Evolutionary conservation across 768 basidiomycete species (phyloP), one percentile per base, ranked within the genome.

Genomic region (Mycena belliarum): DNA sequence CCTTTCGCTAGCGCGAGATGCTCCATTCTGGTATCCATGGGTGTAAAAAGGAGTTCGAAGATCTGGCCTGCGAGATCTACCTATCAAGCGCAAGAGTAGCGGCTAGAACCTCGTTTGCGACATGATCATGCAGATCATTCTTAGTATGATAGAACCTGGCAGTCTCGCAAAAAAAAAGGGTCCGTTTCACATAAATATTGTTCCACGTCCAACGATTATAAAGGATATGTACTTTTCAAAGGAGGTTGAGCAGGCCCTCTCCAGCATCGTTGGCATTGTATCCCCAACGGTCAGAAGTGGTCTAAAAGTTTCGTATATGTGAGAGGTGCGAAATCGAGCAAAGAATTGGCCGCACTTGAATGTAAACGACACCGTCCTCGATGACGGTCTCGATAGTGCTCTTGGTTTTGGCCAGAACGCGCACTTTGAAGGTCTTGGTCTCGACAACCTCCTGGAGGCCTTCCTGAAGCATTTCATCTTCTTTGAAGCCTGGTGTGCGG

Each of bases 381-480:
- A 77, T 45, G 32, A 71, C 62, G 8, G 68, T 68, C 63, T 77
- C 75, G 43, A 65, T 72, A 20, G 61, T 65, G 44, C 45, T 67
- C 23, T 65, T 69, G 5, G 69, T 69, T 45, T 70, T 69, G 35
- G 72, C 62, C 35, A 76, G 70, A n/a, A 78, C 63, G 29, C 75
- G 74, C 24, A 77, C 33, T 55, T 69, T 70, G 69, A 77, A 72
- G 0, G 70, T 76, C 63, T 75, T 76, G 21, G 68, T 66, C n/a
- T 70, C 54, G 26, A 75, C 60, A 8, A 62, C 57, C 50, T 79
- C 75, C 24, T 65, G 67, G 37, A 79, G 66, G 14, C 76, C 75
- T 64, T 79, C 76, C 58, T 76, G 75, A 35, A 77, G 63, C 72
- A 79, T 72, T 0, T 74, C 72, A 44, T 77, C 76, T 9, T 62